phyloP scores from a whole-genome alignment of 2,329 filamentous ascomycete genomes.

The Colletotrichum sp. region DNA sequence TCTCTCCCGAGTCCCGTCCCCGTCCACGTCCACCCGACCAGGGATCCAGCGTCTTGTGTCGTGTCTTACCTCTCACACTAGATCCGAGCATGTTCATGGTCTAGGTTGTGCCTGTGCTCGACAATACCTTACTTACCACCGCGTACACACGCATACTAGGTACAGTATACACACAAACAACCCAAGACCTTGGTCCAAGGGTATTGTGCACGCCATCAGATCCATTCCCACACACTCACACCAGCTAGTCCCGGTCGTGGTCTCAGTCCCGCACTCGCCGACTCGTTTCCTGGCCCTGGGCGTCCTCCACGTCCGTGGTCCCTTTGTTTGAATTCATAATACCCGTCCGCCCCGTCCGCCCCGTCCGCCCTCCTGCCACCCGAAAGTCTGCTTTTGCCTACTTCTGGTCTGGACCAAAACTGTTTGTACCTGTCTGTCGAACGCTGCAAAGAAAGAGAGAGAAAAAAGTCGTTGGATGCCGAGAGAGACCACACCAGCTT shows the following conservation, averaged over 20 bases:
- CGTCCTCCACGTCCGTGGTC: neutral
- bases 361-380: constrained; percentile 3
- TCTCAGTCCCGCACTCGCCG: constrained; percentile 17
- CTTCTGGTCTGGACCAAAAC: constrained; percentile 6
- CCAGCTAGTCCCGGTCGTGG: neutral
- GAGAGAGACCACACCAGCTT: neutral
- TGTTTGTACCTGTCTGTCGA: constrained; percentile 1
- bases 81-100: constrained; percentile 3
- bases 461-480: neutral
- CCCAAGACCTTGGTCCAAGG: neutral
- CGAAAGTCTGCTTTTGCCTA: constrained; percentile 9
- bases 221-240: constrained; percentile 1
- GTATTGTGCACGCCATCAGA: constrained; percentile 10
- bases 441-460: neutral
- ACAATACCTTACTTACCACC: neutral
- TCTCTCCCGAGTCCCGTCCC: neutral
- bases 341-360: constrained; percentile 14
- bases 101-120: constrained; percentile 3
- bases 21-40: neutral
- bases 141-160: neutral
- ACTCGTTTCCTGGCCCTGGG: neutral
- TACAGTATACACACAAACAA: neutral
- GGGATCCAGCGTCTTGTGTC: constrained; percentile 11
- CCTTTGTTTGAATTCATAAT: constrained; percentile 19
- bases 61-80: neutral